Evolutionary conservation across 2,329 filamentous ascomycete genomes (phyloP).

Genomic region (Botrytis cinerea): DNA sequence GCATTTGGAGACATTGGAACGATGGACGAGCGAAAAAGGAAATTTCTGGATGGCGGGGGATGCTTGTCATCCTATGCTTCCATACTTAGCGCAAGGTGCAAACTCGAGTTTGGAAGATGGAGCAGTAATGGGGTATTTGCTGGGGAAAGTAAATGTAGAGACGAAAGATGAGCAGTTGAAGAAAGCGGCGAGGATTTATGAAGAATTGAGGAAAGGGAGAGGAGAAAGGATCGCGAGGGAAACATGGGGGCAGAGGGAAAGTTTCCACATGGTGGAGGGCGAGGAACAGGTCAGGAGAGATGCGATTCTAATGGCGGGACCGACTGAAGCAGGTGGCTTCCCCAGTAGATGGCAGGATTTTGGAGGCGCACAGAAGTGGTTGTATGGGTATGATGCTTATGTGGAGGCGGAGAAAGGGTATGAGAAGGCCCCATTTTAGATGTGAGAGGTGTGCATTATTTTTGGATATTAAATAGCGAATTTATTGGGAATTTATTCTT

Average conservation of each 20-base stretch:
- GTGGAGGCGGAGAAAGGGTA: constrained; percentile 51
- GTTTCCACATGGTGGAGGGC: constrained; percentile 57
- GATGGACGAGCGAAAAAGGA: constrained; percentile 35
- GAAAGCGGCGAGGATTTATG: constrained; percentile 49
- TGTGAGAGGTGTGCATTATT: neutral
- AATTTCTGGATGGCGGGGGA: constrained; percentile 50
- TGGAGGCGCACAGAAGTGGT: constrained; percentile 61
- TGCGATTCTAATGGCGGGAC: constrained; percentile 53
- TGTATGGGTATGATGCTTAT: constrained; percentile 65
- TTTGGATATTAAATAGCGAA: neutral
- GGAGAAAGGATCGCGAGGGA: constrained; percentile 59
- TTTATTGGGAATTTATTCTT: neutral
- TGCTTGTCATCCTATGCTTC: constrained; percentile 65
- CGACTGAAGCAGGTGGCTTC: constrained; percentile 55
- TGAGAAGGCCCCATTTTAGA: constrained; percentile 30
- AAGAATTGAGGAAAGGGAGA: constrained; percentile 50
- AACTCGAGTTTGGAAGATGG: constrained; percentile 70
- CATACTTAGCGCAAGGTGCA: constrained; percentile 65
- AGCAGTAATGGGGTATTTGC: constrained; percentile 60
- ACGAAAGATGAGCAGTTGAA: constrained; percentile 48
- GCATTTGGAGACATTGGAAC: constrained; percentile 45
- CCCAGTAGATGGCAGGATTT: constrained; percentile 63
- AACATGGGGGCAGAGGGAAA: constrained; percentile 58
- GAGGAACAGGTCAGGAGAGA: constrained; percentile 60
- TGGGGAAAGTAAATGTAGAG: constrained; percentile 50